A percentile compares a stretch with the other conserved stretches of the same genome.
Conservation (phyloP, 176 grass and related monocot genomes). For the Olyra latifolia region DNA sequence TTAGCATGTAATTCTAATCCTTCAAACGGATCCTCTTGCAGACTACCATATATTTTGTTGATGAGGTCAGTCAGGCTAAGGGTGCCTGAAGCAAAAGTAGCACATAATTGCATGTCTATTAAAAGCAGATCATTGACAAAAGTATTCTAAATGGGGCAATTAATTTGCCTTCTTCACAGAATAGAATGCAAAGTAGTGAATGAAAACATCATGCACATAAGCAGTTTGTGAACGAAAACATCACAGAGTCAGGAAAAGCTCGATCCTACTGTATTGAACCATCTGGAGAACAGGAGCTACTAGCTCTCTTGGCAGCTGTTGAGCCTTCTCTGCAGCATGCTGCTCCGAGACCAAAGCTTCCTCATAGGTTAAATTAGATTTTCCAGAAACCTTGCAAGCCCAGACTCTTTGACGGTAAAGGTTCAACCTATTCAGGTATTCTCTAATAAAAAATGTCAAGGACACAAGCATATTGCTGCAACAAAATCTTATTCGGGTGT, state of each 20-base stretch:
- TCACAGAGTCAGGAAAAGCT: slow-evolving; percentile 17
- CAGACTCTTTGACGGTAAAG: slow-evolving; percentile 75
- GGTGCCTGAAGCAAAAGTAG: slow-evolving; percentile 59
- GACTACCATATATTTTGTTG: slow-evolving; percentile 57
- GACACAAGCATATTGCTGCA: slow-evolving; percentile 24
- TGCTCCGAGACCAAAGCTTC: slow-evolving; percentile 87
- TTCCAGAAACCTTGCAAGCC: slow-evolving; percentile 80
- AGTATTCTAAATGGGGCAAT: slow-evolving; percentile 6
- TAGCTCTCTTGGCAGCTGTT: slow-evolving; percentile 67
- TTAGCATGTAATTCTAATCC: slow-evolving; percentile 71
- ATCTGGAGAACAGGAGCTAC: slow-evolving; percentile 65
- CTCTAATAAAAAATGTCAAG: slow-evolving; percentile 74
- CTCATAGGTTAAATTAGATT: slow-evolving; percentile 85
- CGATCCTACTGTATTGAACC: slow-evolving; percentile 81
- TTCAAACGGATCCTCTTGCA: slow-evolving; percentile 64
- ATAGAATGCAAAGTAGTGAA: neutral
- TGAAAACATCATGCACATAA: neutral
- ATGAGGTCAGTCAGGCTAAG: slow-evolving; percentile 69
- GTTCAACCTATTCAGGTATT: slow-evolving; percentile 79
- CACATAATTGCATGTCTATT: neutral
- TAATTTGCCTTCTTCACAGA: neutral
- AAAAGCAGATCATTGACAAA: slow-evolving; percentile 9
- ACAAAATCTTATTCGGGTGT: too few relatives aligned
- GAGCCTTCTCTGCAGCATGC: slow-evolving; percentile 71
- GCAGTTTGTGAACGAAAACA: slow-evolving; percentile 10